A percentile compares a stretch with the other conserved stretches of the same genome.
Evolutionary conservation across 2,329 filamentous ascomycete species (phyloP).

Genomic region (Cladosporium sp.): DNA sequence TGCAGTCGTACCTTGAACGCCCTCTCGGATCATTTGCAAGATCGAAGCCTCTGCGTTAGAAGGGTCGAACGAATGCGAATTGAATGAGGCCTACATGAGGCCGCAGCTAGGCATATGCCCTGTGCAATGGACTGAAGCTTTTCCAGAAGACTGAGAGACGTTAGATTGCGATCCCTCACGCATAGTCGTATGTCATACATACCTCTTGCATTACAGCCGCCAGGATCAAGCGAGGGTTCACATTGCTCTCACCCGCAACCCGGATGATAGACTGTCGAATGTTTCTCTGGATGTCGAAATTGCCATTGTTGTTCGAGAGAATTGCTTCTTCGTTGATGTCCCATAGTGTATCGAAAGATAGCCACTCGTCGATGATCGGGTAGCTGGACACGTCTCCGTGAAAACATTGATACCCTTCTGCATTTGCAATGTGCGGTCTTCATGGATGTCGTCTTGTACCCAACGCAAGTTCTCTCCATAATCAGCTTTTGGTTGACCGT

Average conservation of each 20-base stretch:
- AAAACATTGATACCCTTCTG: conserved; percentile 15
- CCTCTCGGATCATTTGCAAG: conserved; percentile 18
- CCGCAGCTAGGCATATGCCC: conserved; percentile 15
- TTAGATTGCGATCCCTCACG: too few relatives aligned
- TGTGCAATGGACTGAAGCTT: conserved; percentile 15
- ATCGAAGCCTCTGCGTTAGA: conserved; percentile 12
- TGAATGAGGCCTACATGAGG: conserved; percentile 15
- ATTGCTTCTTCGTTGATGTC: conserved; percentile 18
- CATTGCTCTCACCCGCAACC: conserved; percentile 11
- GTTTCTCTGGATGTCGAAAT: conserved; percentile 19
- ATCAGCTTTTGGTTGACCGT: neutral
- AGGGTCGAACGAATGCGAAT: conserved; percentile 14
- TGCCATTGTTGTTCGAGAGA: conserved; percentile 17
- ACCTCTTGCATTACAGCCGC: conserved; percentile 20
- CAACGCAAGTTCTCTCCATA: neutral
- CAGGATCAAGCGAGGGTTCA: conserved; percentile 19
- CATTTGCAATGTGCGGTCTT: neutral
- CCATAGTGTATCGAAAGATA: conserved; percentile 17
- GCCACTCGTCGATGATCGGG: conserved; percentile 12
- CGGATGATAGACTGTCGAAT: conserved; percentile 13
- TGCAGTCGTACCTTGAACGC: conserved; percentile 13
- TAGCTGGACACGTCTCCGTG: conserved; percentile 4
- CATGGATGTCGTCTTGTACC: neutral
- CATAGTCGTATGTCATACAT: neutral
- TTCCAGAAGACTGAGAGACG: conserved; percentile 13